Evolutionary conservation across 768 basidiomycete genomes (phyloP).

Genomic region (Pleurotus sapidus): DNA sequence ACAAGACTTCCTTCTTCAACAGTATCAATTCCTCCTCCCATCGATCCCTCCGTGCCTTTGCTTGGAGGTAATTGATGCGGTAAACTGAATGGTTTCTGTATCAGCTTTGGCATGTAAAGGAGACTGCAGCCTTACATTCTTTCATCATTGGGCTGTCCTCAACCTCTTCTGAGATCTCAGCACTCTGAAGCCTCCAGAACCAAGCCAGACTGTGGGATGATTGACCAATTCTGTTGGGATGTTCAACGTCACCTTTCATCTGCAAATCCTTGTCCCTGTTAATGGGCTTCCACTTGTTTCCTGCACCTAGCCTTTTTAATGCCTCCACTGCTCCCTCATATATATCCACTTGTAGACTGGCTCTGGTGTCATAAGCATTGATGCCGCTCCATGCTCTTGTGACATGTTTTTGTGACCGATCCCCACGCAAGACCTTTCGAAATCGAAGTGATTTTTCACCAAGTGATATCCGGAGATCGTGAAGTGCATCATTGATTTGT

Average conservation of each 20-base stretch:
- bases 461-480: slow-evolving; percentile 12
- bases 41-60: slow-evolving; percentile 13
- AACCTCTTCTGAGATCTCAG: not conserved
- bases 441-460: slow-evolving; percentile 4
- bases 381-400: not conserved
- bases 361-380: not conserved
- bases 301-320: not conserved
- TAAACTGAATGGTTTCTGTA: slow-evolving; percentile 5
- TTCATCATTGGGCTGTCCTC: not conserved
- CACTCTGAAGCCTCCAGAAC: slow-evolving; percentile 4
- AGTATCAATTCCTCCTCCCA: slow-evolving; percentile 17
- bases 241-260: slow-evolving; percentile 1
- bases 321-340: slow-evolving; percentile 1
- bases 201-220: not conserved
- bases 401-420: not conserved
- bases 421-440: not conserved
- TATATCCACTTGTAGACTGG: not conserved
- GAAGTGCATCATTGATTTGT: slow-evolving; percentile 14
- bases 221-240: slow-evolving; percentile 6
- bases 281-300: not conserved
- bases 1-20: slow-evolving; percentile 16
- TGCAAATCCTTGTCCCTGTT: not conserved
- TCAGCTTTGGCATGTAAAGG: not conserved
- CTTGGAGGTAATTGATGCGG: slow-evolving; percentile 12
- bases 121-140: slow-evolving; percentile 2